A percentile compares a stretch with the other conserved stretches of the same genome.
Conservation (phyloP, 208 protist species). For the Acanthamoeba culbertsoni region DNA sequence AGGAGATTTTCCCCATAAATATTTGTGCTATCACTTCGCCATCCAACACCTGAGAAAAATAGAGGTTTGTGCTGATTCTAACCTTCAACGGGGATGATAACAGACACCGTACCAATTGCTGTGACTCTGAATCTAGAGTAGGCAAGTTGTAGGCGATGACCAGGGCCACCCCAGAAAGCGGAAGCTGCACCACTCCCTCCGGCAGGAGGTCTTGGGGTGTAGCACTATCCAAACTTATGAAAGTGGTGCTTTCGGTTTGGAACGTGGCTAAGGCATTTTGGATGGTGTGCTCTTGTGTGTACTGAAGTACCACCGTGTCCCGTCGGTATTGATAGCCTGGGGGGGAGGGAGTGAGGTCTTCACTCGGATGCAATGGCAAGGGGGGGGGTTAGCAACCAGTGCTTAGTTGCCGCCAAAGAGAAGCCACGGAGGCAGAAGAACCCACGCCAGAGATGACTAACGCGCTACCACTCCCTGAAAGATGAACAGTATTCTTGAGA, state of each 20-base stretch:
- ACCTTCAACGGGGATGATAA: neutral
- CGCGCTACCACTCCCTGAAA: neutral
- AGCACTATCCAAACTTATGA: neutral
- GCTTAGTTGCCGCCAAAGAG: neutral
- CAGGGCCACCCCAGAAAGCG: neutral
- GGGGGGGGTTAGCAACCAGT: neutral
- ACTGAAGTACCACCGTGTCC: neutral
- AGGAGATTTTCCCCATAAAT: neutral
- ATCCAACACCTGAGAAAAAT: neutral
- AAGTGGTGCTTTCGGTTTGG: neutral
- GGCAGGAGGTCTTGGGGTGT: neutral
- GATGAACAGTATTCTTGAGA: too few relatives aligned
- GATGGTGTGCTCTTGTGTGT: neutral
- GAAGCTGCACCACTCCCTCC: neutral
- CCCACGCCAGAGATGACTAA: neutral
- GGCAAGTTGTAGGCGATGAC: constrained; percentile 24
- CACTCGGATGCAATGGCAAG: neutral
- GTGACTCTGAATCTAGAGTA: neutral
- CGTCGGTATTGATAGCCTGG: constrained; percentile 10
- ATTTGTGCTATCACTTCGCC: neutral
- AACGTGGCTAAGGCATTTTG: neutral
- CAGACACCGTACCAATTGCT: neutral
- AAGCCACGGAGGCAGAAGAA: neutral
- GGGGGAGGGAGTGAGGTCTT: neutral
- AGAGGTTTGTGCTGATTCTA: neutral